phyloP scores from a whole-genome alignment of 805 yeast genomes.

The Candida cerambycidarum region DNA sequence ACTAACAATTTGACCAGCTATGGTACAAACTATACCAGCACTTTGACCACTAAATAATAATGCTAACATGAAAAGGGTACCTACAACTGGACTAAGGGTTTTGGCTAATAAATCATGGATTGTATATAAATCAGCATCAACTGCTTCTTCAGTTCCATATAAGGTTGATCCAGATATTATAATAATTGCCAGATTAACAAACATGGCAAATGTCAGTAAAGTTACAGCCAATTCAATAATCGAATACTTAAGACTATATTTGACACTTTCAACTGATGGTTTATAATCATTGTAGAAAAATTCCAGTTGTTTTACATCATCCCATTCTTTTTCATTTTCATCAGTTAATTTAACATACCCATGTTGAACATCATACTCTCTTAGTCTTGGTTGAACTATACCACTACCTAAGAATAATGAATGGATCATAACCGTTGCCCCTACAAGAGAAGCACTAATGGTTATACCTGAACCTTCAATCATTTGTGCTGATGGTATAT shows the following conservation, averaged over 20 bases:
- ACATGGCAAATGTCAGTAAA: constrained; percentile 75
- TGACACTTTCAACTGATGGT: constrained; percentile 74
- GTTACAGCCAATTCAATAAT: constrained; percentile 70
- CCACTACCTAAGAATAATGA: constrained; percentile 50
- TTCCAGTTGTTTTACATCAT: constrained; percentile 11
- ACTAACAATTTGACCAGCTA: constrained; percentile 89
- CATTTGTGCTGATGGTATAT: constrained; percentile 43
- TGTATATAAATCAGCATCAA: constrained; percentile 79
- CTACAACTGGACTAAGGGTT: constrained; percentile 72
- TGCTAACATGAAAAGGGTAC: constrained; percentile 82
- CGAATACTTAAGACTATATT: constrained; percentile 69
- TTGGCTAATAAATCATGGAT: constrained; percentile 64
- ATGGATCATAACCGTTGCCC: constrained; percentile 55
- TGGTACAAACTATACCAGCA: constrained; percentile 90
- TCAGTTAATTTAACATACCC: constrained; percentile 29
- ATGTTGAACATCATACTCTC: constrained; percentile 43
- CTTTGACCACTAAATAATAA: constrained; percentile 82
- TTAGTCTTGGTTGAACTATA: constrained; percentile 47
- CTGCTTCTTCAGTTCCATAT: constrained; percentile 66
- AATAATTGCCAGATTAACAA: constrained; percentile 81
- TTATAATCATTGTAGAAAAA: constrained; percentile 47
- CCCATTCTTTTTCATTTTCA: constrained; percentile 14
- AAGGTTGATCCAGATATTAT: constrained; percentile 80
- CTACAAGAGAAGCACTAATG: constrained; percentile 48
- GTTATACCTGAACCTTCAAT: constrained; percentile 44